Evolutionary conservation across 495 filamentous ascomycete genomes (phyloP).

Genomic region (Xylaria telfairii): DNA sequence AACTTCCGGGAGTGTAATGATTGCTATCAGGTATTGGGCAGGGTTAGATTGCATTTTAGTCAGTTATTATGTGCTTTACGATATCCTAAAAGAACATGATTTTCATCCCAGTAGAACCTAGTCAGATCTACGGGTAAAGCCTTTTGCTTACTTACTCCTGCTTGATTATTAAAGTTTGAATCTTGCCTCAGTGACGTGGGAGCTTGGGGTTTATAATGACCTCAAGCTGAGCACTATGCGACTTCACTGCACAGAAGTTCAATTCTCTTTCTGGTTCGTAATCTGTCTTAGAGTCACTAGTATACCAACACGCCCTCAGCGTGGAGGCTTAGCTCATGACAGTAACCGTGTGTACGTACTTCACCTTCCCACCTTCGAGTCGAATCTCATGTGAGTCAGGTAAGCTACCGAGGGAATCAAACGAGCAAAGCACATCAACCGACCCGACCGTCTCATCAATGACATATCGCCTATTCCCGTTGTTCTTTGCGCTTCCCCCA

Average conservation of each 20-base stretch:
- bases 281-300: not conserved
- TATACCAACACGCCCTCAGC: not conserved
- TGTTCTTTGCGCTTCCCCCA: conserved; percentile 46
- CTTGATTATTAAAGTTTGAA: too few species aligned
- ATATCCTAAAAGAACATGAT: conserved; percentile 2
- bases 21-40: not conserved
- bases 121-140: not conserved
- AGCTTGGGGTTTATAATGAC: not conserved
- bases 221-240: not conserved
- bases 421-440: conserved; percentile 55
- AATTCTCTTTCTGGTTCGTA: not conserved
- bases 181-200: too few species aligned
- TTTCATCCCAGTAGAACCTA: not conserved
- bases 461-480: conserved; percentile 55
- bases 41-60: conserved; percentile 7
- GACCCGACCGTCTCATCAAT: conserved; percentile 56
- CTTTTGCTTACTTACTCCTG: not conserved
- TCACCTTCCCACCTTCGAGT: conserved; percentile 51
- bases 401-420: conserved; percentile 50
- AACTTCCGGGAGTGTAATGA: conserved; percentile 6
- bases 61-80: not conserved
- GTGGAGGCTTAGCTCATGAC: conserved; percentile 4
- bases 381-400: conserved; percentile 57
- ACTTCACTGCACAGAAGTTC: not conserved
- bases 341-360: conserved; percentile 54